These are phyloP conservation scores for Xenoacremonium recifei DNA, from an alignment of 2,329 filamentous ascomycete genomes.

Conservation along the genomic window DNA sequence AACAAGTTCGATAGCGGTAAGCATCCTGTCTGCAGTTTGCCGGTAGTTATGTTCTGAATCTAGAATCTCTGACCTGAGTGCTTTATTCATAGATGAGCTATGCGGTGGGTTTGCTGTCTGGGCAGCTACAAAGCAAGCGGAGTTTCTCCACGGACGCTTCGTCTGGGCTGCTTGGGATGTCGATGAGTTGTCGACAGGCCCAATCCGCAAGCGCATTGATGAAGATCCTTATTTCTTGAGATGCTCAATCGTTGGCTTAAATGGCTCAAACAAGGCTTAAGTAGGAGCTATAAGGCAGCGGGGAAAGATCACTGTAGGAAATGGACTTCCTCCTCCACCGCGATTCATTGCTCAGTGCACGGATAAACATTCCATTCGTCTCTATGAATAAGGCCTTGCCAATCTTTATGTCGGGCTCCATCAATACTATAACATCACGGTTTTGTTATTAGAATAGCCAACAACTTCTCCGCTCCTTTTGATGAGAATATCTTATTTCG, in stretches of 20 bases:
- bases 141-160: constrained; percentile 43
- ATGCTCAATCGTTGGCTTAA: not conserved
- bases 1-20: not conserved
- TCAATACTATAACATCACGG: too few species aligned
- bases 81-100: constrained; percentile 14
- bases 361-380: too few species aligned
- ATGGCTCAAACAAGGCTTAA: not conserved
- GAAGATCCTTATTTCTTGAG: constrained; percentile 1
- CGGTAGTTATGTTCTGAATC: not conserved
- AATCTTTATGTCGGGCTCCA: too few species aligned
- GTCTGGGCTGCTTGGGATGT: constrained; percentile 50
- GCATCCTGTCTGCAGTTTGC: not conserved
- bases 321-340: too few species aligned
- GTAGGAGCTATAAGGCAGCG: too few species aligned
- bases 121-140: constrained; percentile 39
- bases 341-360: too few species aligned
- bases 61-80: not conserved
- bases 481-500: too few species aligned
- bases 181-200: constrained; percentile 35
- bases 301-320: too few species aligned
- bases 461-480: too few species aligned
- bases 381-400: too few species aligned
- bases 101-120: constrained; percentile 40
- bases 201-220: constrained; percentile 8
- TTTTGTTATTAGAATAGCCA: too few species aligned